Conservation (phyloP, 148 eudicot genomes). For the Fagopyrum esculentum region DNA sequence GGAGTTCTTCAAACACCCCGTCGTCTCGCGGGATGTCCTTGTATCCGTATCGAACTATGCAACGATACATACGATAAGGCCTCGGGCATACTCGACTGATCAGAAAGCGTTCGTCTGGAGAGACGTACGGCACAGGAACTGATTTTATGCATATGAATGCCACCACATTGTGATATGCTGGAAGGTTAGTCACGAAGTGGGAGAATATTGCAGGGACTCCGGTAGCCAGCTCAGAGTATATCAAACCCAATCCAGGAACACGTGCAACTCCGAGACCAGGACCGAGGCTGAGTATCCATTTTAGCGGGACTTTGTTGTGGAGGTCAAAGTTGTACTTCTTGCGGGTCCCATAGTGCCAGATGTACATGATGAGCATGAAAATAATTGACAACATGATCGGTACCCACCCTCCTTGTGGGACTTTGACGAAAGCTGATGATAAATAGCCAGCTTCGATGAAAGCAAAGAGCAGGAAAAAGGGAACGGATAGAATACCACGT, state of each 20-base stretch:
- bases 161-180: constrained; percentile 79
- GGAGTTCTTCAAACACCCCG: constrained; percentile 71
- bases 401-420: constrained; percentile 98
- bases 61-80: constrained; percentile 91
- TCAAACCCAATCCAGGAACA: constrained; percentile 85
- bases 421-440: constrained; percentile 65
- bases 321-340: constrained; percentile 84
- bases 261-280: constrained; percentile 94
- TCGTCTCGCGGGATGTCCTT: constrained; percentile 77
- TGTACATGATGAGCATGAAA: constrained; percentile 67
- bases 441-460: constrained; percentile 62
- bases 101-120: constrained; percentile 81
- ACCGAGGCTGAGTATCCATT: constrained; percentile 91
- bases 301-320: constrained; percentile 84
- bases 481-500: constrained; percentile 36
- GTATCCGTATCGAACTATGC: constrained; percentile 84
- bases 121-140: constrained; percentile 82
- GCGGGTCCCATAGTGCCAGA: constrained; percentile 92
- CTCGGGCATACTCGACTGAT: constrained; percentile 88
- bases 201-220: constrained; percentile 97
- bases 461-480: constrained; percentile 65
- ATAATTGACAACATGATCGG: constrained; percentile 63
- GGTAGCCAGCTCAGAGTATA: constrained; percentile 86
- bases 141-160: constrained; percentile 88
- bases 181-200: constrained; percentile 91